Evolutionary conservation across 2,329 filamentous ascomycete genomes (phyloP).

Genomic region (Fusarium torulosum): DNA sequence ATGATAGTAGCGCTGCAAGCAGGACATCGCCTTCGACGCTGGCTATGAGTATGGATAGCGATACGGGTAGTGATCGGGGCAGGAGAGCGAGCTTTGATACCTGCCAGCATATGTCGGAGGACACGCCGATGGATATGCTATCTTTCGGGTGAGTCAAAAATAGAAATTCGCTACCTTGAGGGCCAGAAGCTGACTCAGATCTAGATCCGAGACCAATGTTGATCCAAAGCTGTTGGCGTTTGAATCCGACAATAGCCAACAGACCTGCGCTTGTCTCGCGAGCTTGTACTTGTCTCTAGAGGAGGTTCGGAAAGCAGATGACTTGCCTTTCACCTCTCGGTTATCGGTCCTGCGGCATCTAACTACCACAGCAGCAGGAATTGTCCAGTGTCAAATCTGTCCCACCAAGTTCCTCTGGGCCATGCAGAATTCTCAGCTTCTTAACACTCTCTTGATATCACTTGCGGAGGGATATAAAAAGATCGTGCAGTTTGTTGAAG

Average conservation of each 20-base stretch:
- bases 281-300: constrained; percentile 44
- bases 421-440: constrained; percentile 46
- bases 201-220: constrained; percentile 39
- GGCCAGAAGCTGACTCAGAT: constrained; percentile 15
- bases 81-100: constrained; percentile 25
- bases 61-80: constrained; percentile 18
- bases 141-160: constrained; percentile 30
- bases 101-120: constrained; percentile 26
- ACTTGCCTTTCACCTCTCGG: constrained; percentile 34
- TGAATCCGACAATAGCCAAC: constrained; percentile 21
- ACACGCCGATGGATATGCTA: constrained; percentile 12
- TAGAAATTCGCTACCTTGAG: neutral
- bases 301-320: constrained; percentile 41
- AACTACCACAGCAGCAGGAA: constrained; percentile 22
- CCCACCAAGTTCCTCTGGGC: constrained; percentile 46
- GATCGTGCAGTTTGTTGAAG: constrained; percentile 38
- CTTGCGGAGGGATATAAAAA: constrained; percentile 46
- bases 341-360: constrained; percentile 36
- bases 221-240: constrained; percentile 23
- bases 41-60: constrained; percentile 19
- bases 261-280: constrained; percentile 44
- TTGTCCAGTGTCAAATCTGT: constrained; percentile 43
- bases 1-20: constrained; percentile 17
- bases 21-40: constrained; percentile 23
- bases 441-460: constrained; percentile 44